Conservation (phyloP, 495 filamentous ascomycete species). For the Lineolata rhizophorae region DNA sequence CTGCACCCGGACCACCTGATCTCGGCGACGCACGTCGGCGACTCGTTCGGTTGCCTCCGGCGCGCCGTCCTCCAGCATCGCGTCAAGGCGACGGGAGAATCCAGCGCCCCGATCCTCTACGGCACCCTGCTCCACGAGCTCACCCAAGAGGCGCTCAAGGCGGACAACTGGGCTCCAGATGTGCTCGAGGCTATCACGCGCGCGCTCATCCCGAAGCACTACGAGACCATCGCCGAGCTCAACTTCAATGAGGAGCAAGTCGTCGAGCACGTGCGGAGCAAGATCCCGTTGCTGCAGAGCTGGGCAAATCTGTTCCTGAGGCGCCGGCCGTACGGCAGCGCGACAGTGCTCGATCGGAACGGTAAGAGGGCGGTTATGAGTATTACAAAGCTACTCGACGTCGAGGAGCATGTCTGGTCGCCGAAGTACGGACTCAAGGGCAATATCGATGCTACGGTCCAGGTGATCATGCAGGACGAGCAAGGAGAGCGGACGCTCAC, state of each 20-base stretch:
- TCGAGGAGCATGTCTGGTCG: constrained; percentile 95
- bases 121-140: constrained; percentile 84
- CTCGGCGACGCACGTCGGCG: constrained; percentile 78
- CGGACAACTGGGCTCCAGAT: constrained; percentile 54
- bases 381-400: constrained; percentile 81
- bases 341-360: constrained; percentile 58
- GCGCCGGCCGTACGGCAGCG: constrained; percentile 44
- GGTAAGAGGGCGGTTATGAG: constrained; percentile 52
- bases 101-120: constrained; percentile 60
- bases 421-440: constrained; percentile 93
- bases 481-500: constrained; percentile 42
- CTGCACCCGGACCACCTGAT: constrained; percentile 90
- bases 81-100: constrained; percentile 64
- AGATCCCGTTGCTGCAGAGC: constrained; percentile 48
- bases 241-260: constrained; percentile 51
- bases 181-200: constrained; percentile 44
- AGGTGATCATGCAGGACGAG: constrained; percentile 58
- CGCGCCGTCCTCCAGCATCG: constrained; percentile 84
- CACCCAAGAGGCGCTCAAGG: constrained; percentile 72
- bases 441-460: constrained; percentile 94
- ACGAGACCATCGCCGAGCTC: constrained; percentile 73
- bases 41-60: constrained; percentile 74
- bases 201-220: constrained; percentile 39
- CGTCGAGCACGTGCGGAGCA: constrained; percentile 52
- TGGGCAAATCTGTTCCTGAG: constrained; percentile 74